Base-by-base conservation (phyloP, 1,139 yeast species). In the Blastobotrys indianensis region DNA sequence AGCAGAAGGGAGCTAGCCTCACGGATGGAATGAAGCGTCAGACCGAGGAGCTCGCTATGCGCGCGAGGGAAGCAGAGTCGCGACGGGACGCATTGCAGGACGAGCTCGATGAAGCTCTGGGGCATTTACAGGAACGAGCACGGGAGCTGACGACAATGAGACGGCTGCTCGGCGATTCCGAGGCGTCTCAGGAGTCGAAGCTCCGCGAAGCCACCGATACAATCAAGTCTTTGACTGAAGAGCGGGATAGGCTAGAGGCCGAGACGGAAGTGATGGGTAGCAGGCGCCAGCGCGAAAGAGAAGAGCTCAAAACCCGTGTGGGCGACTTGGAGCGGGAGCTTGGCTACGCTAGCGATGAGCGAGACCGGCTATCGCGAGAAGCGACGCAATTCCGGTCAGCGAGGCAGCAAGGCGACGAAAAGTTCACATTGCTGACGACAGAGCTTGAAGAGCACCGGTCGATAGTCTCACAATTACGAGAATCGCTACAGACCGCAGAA, bases 101-200 rank as follows among this genome's bases (percentile, higher is more conserved):
- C 49, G 96, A 90, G 57, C 65, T 90, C 12, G 70, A 76, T 8
- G 97, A 90, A 49, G 72, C 85, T 4, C 76, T 87, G 51, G 75
- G 77, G 38, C 72, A 80, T 62, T 66, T 90, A 7, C 92, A 82
- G 57, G 96, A 88, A 54, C 76, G 95, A 52, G 79, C 83, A 0
- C 72, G 90, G 42, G 97, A 92, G 64, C 73, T 88, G 0, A 72
- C 81, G 3, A 80, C 87, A 0, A 76, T 87, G 66, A 75, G 94
- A 53, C 70, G 86, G 51, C 64, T 87, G 34, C 61, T 87, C 23
- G 64, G 78, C 39, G 95, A 86, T 39, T 74, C 78, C 4, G 92
- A 87, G 55, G 81, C 78, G 40, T 74, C 72, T 40, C 75, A 77
- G 44, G 76, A 74, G 37, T 54, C 60, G 5, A 76, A 76, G 48